phyloP scores from a whole-genome alignment of 192 early-diverging fungal species.

The Backusella macrospora region DNA sequence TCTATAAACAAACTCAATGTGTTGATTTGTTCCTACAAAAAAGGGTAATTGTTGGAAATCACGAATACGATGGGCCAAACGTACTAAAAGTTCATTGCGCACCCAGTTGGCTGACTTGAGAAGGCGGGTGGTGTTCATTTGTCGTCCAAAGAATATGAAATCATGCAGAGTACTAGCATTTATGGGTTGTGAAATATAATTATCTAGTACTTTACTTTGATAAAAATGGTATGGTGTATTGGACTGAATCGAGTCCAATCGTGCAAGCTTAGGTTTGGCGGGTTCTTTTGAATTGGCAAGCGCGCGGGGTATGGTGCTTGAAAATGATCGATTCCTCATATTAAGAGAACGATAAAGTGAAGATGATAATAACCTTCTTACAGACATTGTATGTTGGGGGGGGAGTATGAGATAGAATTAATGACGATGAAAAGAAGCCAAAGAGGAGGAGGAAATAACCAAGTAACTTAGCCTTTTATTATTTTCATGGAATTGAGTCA shows the following conservation, averaged over 20 bases:
- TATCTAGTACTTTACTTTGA: constrained; percentile 87
- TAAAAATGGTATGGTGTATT: constrained; percentile 79
- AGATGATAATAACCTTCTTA: neutral
- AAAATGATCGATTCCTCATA: neutral
- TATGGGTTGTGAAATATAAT: constrained; percentile 76
- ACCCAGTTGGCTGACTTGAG: constrained; percentile 90
- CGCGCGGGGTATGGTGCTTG: neutral
- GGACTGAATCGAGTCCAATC: constrained; percentile 18
- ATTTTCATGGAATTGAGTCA: neutral
- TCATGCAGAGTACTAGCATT: constrained; percentile 88
- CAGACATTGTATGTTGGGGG: neutral
- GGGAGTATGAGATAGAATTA: neutral
- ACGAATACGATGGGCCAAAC: constrained; percentile 90
- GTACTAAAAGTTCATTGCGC: constrained; percentile 82
- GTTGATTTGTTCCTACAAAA: constrained; percentile 91
- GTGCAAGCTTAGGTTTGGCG: neutral
- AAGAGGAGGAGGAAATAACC: too few species aligned
- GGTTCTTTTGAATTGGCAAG: neutral
- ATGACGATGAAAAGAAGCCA: neutral
- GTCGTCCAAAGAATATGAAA: constrained; percentile 87
- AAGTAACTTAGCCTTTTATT: constrained; percentile 1
- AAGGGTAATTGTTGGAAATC: constrained; percentile 93
- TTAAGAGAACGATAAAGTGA: neutral
- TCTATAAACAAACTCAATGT: constrained; percentile 82
- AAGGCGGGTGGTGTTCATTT: constrained; percentile 83